Conservation (phyloP, 202 grass and related monocot species). For the Miscanthus sacchariflorus region DNA sequence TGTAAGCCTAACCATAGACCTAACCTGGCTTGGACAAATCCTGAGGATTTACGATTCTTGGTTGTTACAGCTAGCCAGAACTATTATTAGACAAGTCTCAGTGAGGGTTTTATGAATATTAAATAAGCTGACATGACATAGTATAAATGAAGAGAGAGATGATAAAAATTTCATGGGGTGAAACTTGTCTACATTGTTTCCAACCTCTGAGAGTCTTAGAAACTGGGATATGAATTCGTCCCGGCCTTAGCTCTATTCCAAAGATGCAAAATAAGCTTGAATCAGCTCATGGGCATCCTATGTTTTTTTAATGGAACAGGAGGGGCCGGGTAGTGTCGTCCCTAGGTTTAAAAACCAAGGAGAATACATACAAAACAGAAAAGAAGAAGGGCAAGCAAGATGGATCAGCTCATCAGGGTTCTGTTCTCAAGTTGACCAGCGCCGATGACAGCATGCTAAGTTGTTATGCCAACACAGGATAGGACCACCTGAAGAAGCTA, state of each 20-base stretch:
- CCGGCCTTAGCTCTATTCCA: not conserved
- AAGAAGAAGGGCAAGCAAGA: not conserved
- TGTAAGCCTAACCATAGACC: too few relatives aligned
- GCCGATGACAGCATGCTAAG: not conserved
- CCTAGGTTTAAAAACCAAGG: not conserved
- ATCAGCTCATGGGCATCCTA: not conserved
- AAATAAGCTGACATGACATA: too few relatives aligned
- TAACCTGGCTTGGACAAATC: not conserved
- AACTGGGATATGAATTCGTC: too few relatives aligned
- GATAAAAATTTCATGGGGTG: too few relatives aligned
- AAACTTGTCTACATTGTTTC: too few relatives aligned
- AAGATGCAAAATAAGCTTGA: not conserved
- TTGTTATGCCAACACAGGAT: not conserved
- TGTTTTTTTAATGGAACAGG: not conserved
- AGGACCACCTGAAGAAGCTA: not conserved
- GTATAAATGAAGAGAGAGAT: too few relatives aligned
- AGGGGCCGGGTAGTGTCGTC: not conserved
- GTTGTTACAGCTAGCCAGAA: not conserved
- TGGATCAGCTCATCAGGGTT: not conserved
- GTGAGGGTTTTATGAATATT: too few relatives aligned
- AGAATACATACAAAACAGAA: not conserved
- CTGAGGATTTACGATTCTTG: not conserved
- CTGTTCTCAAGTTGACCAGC: not conserved
- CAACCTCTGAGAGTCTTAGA: too few relatives aligned
- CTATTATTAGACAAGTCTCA: not conserved